Conservation (phyloP, 257 asterid species). For the Capsicum baccatum region DNA sequence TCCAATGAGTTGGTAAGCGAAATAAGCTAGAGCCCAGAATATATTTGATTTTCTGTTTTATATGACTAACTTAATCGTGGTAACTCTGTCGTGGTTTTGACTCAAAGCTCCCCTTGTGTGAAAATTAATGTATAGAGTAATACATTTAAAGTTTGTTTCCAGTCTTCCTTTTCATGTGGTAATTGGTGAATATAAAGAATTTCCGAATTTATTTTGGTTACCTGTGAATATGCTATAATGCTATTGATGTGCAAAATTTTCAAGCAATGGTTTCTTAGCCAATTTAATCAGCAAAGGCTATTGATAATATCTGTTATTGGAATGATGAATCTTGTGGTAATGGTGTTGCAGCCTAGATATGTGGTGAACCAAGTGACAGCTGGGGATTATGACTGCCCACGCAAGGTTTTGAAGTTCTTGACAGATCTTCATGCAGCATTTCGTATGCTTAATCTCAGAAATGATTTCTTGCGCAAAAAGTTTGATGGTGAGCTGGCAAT, state of each 20-base stretch:
- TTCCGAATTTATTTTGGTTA: neutral
- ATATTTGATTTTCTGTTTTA: neutral
- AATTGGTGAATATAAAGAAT: neutral
- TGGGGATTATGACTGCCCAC: conserved; percentile 93
- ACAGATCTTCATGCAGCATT: conserved; percentile 93
- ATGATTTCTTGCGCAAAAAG: conserved; percentile 93
- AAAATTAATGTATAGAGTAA: neutral
- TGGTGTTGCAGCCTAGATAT: conserved; percentile 84
- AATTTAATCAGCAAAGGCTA: neutral
- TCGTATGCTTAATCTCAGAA: conserved; percentile 97
- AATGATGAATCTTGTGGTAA: neutral
- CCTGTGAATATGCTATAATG: neutral
- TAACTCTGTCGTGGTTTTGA: conserved; percentile 18
- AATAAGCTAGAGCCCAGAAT: neutral
- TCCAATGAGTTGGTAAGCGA: conserved; percentile 93
- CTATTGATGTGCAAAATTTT: neutral
- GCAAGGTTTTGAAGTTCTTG: conserved; percentile 81
- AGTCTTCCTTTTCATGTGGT: conserved; percentile 4
- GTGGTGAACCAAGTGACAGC: conserved; percentile 98
- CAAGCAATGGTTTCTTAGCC: conserved; percentile 14
- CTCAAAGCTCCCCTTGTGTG: neutral
- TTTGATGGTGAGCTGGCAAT: conserved; percentile 71
- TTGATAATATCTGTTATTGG: neutral
- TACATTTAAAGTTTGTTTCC: neutral
- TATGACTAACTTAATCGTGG: neutral